These are phyloP conservation scores for Pythium periplocum DNA, from an alignment of 352 stramenopile genomes.

Conservation along the genomic window DNA sequence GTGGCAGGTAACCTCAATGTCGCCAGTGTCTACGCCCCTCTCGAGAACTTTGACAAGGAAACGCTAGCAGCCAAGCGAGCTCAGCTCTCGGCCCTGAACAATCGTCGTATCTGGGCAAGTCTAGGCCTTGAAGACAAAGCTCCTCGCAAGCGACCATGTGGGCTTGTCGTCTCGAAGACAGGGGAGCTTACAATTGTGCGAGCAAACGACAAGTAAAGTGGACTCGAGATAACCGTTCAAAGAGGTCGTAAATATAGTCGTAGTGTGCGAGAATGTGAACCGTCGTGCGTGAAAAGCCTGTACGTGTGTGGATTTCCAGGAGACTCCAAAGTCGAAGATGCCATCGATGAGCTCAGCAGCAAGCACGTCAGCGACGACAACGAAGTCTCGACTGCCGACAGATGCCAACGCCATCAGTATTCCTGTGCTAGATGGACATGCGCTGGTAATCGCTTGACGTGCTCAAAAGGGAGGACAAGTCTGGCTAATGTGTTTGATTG, in stretches of 20 bases:
- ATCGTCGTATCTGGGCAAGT: constrained; percentile 80
- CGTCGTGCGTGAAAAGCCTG: too few species aligned
- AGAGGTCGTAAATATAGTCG: too few species aligned
- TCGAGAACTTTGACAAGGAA: constrained; percentile 77
- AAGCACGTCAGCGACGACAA: too few species aligned
- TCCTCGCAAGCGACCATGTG: constrained; percentile 42
- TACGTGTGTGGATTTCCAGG: too few species aligned
- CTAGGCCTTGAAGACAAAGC: constrained; percentile 78
- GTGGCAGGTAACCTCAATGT: constrained; percentile 51
- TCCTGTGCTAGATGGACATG: constrained; percentile 9
- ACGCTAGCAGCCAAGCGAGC: constrained; percentile 76
- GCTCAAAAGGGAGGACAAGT: not conserved
- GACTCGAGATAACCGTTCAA: too few species aligned
- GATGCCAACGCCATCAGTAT: constrained; percentile 9
- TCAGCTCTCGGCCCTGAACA: constrained; percentile 64
- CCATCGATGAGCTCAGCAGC: too few species aligned
- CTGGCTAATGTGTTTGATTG: too few species aligned
- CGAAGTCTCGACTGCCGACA: too few species aligned
- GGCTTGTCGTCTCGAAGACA: constrained; percentile 65
- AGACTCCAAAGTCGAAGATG: too few species aligned
- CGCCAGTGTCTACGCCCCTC: constrained; percentile 61
- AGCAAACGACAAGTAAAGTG: constrained; percentile 17
- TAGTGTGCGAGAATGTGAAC: too few species aligned
- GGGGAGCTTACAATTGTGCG: constrained; percentile 74
- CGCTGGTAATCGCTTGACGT: constrained; percentile 6